Evolutionary conservation across 208 protist species (phyloP).

Genomic region (Zelonia costaricensis): DNA sequence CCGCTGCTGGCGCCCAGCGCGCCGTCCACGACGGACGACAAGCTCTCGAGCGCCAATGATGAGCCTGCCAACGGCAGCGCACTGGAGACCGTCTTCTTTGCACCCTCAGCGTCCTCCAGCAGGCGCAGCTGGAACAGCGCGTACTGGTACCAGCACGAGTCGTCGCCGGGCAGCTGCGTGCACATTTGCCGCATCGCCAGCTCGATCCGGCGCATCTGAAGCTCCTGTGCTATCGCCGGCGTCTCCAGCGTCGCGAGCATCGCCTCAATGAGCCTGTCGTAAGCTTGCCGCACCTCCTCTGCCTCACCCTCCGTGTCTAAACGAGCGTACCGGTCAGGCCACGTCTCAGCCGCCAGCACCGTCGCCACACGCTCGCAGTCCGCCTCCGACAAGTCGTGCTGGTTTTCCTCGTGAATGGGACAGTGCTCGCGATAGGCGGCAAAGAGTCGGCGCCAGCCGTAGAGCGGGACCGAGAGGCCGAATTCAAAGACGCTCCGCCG

Average conservation of each 20-base stretch:
- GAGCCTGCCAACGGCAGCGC: conserved; percentile 27
- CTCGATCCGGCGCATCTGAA: conserved; percentile 74
- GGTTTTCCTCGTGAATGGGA: not conserved
- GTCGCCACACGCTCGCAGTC: conserved; percentile 12
- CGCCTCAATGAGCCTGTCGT: conserved; percentile 42
- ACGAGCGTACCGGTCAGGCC: conserved; percentile 74
- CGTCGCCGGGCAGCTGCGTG: conserved; percentile 53
- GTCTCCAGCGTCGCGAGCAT: conserved; percentile 40
- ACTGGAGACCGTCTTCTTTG: conserved; percentile 36
- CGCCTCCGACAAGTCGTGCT: conserved; percentile 9
- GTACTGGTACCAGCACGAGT: conserved; percentile 78
- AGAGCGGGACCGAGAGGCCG: conserved; percentile 69
- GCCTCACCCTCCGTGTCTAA: conserved; percentile 28
- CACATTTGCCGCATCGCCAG: conserved; percentile 85
- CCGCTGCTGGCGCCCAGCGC: not conserved
- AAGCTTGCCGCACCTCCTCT: conserved; percentile 39
- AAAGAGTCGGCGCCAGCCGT: conserved; percentile 41
- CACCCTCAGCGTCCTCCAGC: conserved; percentile 48
- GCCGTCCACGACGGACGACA: conserved; percentile 18
- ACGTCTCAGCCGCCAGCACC: conserved; percentile 35
- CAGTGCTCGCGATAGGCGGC: conserved; percentile 50
- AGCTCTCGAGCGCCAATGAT: conserved; percentile 60
- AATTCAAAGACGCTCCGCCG: conserved; percentile 68
- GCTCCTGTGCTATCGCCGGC: conserved; percentile 24
- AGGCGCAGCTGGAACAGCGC: conserved; percentile 65